A percentile compares a stretch with the other conserved stretches of the same genome.
Evolutionary conservation across 2,329 filamentous ascomycete species (phyloP).

Genomic region (Penicillium italicum): DNA sequence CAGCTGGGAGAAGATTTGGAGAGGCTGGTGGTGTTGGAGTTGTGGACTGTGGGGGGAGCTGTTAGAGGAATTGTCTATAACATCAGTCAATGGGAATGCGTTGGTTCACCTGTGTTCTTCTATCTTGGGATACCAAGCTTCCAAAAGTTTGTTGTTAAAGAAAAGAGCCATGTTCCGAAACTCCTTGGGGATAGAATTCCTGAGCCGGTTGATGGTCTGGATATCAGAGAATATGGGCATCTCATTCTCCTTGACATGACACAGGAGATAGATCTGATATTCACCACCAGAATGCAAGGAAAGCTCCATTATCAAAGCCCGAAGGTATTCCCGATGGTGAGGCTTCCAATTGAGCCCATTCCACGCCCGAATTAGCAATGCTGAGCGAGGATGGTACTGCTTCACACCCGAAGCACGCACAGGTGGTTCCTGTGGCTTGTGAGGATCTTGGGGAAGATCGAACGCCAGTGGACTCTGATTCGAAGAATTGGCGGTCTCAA

Average conservation of each 20-base stretch:
- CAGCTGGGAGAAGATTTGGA: conserved; percentile 61
- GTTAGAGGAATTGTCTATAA: neutral
- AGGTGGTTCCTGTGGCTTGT: conserved; percentile 4
- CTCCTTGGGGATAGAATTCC: conserved; percentile 30
- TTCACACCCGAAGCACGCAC: conserved; percentile 5
- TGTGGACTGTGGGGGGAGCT: conserved; percentile 18
- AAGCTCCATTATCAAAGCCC: conserved; percentile 78
- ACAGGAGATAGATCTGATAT: conserved; percentile 71
- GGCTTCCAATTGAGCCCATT: conserved; percentile 73
- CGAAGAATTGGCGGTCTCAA: conserved; percentile 18
- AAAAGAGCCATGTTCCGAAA: conserved; percentile 37
- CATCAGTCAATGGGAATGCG: neutral
- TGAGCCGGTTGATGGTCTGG: conserved; percentile 60
- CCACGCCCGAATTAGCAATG: conserved; percentile 79
- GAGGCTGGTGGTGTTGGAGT: conserved; percentile 50
- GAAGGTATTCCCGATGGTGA: conserved; percentile 76
- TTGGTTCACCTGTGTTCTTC: conserved; percentile 26
- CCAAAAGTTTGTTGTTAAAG: conserved; percentile 30
- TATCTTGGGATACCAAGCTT: conserved; percentile 30
- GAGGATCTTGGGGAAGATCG: conserved; percentile 13
- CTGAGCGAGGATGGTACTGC: conserved; percentile 54
- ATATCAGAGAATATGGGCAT: conserved; percentile 71
- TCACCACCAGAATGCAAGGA: conserved; percentile 70
- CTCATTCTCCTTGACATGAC: conserved; percentile 72
- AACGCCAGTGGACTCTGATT: conserved; percentile 16